Base-by-base conservation (phyloP, 2,329 filamentous ascomycete species). In the Cercospora sesami region DNA sequence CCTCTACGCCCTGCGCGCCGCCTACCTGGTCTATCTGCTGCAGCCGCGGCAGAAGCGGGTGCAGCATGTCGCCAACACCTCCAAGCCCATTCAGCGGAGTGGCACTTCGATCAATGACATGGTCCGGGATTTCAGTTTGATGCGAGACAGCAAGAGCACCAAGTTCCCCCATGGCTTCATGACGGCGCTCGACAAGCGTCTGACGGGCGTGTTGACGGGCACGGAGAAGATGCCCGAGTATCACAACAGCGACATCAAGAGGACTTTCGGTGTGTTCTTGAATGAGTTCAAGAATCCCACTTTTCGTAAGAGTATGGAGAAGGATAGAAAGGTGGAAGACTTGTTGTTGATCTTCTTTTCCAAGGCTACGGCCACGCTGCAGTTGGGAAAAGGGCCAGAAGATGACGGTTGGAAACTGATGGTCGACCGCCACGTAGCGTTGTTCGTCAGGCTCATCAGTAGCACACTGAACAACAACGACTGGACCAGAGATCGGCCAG, bases 271-370 rank as follows among this genome's bases (percentile, higher is more conserved):
- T 65, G 92, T 93, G 72, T 97, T 97, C 71, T 90, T 97, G 78
- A 97, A 94, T 68, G 91, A 93, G 66, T 91, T 99, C 79, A 97
- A 94, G 74, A 92, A 96, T 70, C 89, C 90, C 69, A 89, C 88
- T 57, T 97, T 97, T 77, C 90, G 92, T 73, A 96, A 93, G 82
- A 90, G 89, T 68, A 93, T 97, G 83, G 93, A 97, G 77, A 96
- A 96, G 81, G 94, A 97, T 79, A 88, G 94, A 70, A 90, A 94
- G 76, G 90, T 96, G 23, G 95, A 99, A 80, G 94, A 96, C 71
- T 83, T 98, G 62, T 89, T 99, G 62, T 85, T 99, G 73, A 97
- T 98, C 71, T 98, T 99, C 84, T 98, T 96, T 81, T 96, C 94
- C 1, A 91, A 92, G 71, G 94, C 95, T 6, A 96, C 93, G 57